phyloP scores from a whole-genome alignment of 2,329 filamentous ascomycete genomes.

The Raffaelea ambrosiae region DNA sequence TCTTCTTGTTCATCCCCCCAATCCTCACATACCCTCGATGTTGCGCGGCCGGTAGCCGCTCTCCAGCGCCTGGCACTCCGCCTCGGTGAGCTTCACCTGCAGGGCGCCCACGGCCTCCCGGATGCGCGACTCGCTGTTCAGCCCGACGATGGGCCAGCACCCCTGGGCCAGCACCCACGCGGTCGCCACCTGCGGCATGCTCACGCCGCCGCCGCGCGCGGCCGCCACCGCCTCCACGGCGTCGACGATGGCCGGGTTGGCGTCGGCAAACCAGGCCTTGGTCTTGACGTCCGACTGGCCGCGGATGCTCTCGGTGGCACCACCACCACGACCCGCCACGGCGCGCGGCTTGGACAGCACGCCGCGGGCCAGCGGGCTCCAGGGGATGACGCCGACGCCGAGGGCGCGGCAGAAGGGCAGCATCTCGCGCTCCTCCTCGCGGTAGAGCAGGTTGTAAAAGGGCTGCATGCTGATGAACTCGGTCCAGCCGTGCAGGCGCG shows the following conservation, averaged over 20 bases:
- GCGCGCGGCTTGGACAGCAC: conserved; percentile 19
- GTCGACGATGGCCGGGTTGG: conserved; percentile 26
- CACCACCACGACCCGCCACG: neutral
- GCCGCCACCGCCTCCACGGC: conserved; percentile 17
- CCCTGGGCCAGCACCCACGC: conserved; percentile 44
- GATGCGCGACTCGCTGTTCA: conserved; percentile 42
- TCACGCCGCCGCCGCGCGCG: conserved; percentile 33
- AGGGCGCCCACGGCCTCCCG: conserved; percentile 41
- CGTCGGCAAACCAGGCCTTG: conserved; percentile 29
- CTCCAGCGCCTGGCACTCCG: conserved; percentile 46
- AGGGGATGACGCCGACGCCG: conserved; percentile 26
- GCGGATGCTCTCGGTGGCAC: conserved; percentile 11
- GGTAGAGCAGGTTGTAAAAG: conserved; percentile 48
- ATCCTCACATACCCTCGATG: conserved; percentile 20
- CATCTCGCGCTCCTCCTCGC: conserved; percentile 46
- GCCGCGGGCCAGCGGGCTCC: conserved; percentile 23
- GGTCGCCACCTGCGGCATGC: conserved; percentile 50
- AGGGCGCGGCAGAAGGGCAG: conserved; percentile 26
- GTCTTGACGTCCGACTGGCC: conserved; percentile 24
- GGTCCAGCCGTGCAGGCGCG: conserved; percentile 44
- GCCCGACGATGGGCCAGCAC: conserved; percentile 44
- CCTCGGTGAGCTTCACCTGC: conserved; percentile 34
- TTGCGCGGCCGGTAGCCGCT: conserved; percentile 42
- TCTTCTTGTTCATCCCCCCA: too few relatives aligned
- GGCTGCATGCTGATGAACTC: conserved; percentile 54